Conservation (phyloP, 257 asterid species). For the Plectranthus barbatus region DNA sequence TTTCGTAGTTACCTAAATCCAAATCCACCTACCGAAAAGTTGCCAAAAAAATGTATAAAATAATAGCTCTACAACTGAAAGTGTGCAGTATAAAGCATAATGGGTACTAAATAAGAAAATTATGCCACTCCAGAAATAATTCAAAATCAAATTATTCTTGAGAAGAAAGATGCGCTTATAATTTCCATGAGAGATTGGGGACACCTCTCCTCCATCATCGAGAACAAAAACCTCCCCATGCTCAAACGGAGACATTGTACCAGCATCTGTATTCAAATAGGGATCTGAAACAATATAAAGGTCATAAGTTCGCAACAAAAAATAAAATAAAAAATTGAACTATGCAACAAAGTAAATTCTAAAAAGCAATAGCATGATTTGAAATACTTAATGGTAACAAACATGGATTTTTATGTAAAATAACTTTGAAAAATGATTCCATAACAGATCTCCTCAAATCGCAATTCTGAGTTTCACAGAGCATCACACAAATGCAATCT, state of each 20-base stretch:
- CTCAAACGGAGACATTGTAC: conserved; percentile 98
- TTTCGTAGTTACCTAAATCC: conserved; percentile 93
- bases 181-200: neutral
- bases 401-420: neutral
- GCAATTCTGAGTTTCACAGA: no score
- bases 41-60: neutral
- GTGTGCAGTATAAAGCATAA: neutral
- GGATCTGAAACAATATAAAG: conserved; percentile 58
- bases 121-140: neutral
- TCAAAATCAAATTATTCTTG: neutral
- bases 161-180: neutral
- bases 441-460: neutral
- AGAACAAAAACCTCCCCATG: conserved; percentile 98
- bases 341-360: neutral
- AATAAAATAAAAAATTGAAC: no score
- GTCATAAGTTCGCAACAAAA: neutral
- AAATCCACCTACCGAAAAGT: conserved; percentile 73
- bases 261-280: conserved; percentile 89
- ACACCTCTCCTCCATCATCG: conserved; percentile 99
- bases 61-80: conserved; percentile 5
- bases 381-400: neutral
- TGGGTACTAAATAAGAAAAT: neutral
- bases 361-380: no score
- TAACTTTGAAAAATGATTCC: neutral
- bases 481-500: no score